Evolutionary conservation across 2,329 filamentous ascomycete genomes (phyloP), one percentile per base, ranked within the genome.

Genomic region (Alternaria longipes): DNA sequence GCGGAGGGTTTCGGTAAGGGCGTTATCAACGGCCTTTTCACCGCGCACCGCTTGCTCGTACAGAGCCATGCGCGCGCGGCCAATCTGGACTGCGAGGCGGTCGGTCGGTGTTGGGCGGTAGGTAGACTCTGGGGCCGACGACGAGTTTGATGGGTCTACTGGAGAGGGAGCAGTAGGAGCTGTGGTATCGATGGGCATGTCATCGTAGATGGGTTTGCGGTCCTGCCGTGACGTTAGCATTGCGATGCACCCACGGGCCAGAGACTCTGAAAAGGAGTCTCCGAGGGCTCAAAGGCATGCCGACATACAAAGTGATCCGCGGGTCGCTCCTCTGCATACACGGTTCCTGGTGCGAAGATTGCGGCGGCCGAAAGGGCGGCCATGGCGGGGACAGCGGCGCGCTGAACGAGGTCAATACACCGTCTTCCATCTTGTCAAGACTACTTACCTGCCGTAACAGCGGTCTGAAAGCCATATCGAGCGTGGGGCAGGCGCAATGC

Each of bases 21-120:
- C 85, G 71, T 84, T 80, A 85, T 99, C 97, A 81, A 97, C 87
- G 74, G 89, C 86, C 79, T 93, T 89, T 83, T 98, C 94, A 72
- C 90, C 88, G 56, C 84, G 81, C 57, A 90, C 87, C 60, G 91
- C 90, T 75, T 94, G 88, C 54, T 84, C 80, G 84, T 98, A 91
- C 45, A 97, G 84, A 78, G 91, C 91, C 64, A 97, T 84, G 62
- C 95, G 93, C 61, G 87, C 91, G 70, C 85, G 87, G 73, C 92
- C 89, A 75, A 99, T 90, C 78, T 97, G 89, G 34, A 85, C 85
- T 60, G 95, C 93, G 38, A 99, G 87, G 51, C 93, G 90, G 81
- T 97, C 94, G 67, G 95, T 98, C 14, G 93, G 93, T 22, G 93
- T 93, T 14, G 92, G 92, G 52, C 69, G 72, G 65, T 78, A 77